Evolutionary conservation across 768 basidiomycete species (phyloP), one percentile per base, ranked within the genome.

Genomic region (Mrakia gelida): DNA sequence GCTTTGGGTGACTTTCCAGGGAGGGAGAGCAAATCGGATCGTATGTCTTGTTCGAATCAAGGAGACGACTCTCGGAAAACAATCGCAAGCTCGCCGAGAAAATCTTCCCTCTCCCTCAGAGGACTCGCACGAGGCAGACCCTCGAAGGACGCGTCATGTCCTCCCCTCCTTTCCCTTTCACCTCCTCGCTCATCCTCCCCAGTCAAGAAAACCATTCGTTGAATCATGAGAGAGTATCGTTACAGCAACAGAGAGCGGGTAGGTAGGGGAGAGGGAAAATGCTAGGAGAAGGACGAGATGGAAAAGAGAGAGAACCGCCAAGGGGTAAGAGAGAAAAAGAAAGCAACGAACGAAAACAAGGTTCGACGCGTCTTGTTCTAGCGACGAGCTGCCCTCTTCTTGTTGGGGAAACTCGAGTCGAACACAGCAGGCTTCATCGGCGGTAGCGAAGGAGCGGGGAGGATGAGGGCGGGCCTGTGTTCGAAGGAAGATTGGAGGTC

Each of bases 331-430:
- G n/a, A 34, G 71, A 32, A 30, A 49, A 45, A 49, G 71, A 49
- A 49, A 30, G 13, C 23, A 72, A 72, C n/a, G 9, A 72, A 52
- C 2, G 26, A 56, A n/a, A n/a, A n/a, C n/a, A n/a, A 59, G 59
- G 59, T 59, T 59, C 59, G 59, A 59, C 28, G 21, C 26, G 8
- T 38, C 41, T 21, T 26, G 23, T 26, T 26, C 41, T 41, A n/a
- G 4, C 67, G 71, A 52, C 49, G 30, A 28, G 72, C 72, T 26
- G 15, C 32, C n/a, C 59, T 26, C 76, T 32, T 72, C 62, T 77
- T 77, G 18, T 71, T 45, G 59, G 77, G 77, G 54, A 78, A 78
- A 2, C 72, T 74, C 52, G 59, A 73, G n/a, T 78, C 77, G 38
- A 78, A 78, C 26, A 65, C 71, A 11, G 61, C 43, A 26, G 52